These are phyloP conservation scores for Lentinula guzmanii DNA, from an alignment of 768 basidiomycete genomes.

Conservation along the genomic window DNA sequence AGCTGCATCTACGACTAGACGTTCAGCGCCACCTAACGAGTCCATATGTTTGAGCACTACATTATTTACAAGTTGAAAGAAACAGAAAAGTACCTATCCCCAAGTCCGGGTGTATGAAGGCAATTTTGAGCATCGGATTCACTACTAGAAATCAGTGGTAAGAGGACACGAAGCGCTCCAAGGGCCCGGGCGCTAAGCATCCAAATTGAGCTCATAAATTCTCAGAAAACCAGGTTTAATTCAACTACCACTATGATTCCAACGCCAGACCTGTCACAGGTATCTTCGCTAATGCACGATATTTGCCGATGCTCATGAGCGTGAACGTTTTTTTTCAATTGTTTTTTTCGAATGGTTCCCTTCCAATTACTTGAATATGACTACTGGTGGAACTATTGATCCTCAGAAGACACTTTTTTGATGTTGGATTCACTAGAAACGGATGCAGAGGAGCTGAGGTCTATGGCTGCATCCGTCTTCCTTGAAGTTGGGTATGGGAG, in stretches of 20 bases:
- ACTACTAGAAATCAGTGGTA: not conserved
- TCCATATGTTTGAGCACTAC: conserved; percentile 9
- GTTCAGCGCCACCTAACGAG: conserved; percentile 82
- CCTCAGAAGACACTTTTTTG: conserved; percentile 91
- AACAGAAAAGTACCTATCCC: conserved; percentile 65
- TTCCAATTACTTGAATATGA: too few relatives aligned
- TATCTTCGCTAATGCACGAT: conserved; percentile 14
- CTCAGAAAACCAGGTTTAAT: not conserved
- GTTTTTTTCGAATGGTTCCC: too few relatives aligned
- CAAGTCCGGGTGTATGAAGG: conserved; percentile 91
- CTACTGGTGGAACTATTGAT: not conserved
- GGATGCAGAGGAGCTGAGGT: conserved; percentile 57
- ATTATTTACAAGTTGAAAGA: too few relatives aligned
- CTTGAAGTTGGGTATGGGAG: conserved; percentile 83
- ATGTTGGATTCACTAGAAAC: conserved; percentile 90
- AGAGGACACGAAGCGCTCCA: not conserved
- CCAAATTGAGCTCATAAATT: not conserved
- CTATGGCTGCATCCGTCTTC: conserved; percentile 52
- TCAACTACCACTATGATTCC: conserved; percentile 57
- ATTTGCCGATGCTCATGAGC: not conserved
- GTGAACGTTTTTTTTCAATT: too few relatives aligned
- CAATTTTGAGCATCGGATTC: conserved; percentile 41
- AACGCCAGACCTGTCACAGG: conserved; percentile 87
- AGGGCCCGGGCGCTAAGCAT: not conserved
- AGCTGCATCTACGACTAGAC: conserved; percentile 92